Percentiles rank a stretch among this genome's conserved stretches.
These are phyloP conservation scores for Mycena venus DNA, from an alignment of 768 basidiomycete species.

Conservation along the genomic window DNA sequence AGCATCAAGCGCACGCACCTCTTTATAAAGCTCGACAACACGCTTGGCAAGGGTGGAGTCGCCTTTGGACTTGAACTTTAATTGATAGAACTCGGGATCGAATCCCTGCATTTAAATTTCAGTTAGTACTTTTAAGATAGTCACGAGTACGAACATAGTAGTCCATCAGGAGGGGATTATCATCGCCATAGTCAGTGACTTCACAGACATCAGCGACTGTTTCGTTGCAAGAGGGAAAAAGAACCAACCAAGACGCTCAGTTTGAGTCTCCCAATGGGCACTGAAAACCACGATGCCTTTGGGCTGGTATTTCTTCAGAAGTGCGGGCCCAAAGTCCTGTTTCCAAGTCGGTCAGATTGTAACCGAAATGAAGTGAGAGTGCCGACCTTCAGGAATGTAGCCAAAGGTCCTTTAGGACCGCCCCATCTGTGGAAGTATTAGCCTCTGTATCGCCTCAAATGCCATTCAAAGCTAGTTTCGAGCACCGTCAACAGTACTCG, in stretches of 20 bases:
- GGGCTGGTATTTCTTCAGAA: constrained; percentile 80
- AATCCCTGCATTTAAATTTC: constrained; percentile 58
- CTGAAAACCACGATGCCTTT: constrained; percentile 87
- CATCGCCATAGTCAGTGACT: constrained; percentile 85
- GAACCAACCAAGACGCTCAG: constrained; percentile 67
- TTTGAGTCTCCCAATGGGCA: constrained; percentile 83
- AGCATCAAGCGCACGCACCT: constrained; percentile 50
- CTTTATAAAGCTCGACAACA: constrained; percentile 71
- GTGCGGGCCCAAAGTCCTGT: constrained; percentile 69
- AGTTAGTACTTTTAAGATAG: background rate
- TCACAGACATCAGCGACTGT: background rate
- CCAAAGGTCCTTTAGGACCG: constrained; percentile 68
- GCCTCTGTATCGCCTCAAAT: background rate
- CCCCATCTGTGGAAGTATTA: background rate
- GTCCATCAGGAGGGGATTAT: constrained; percentile 82
- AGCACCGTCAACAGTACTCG: background rate
- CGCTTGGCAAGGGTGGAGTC: constrained; percentile 68
- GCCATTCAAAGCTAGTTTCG: too few relatives aligned
- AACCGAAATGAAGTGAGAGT: background rate
- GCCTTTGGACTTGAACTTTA: constrained; percentile 79
- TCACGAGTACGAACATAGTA: constrained; percentile 51
- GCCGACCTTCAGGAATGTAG: constrained; percentile 66
- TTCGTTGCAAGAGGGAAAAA: background rate
- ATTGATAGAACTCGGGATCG: constrained; percentile 65
- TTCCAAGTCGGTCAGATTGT: background rate